phyloP scores from a whole-genome alignment of 306 rosid species.

The Lathyrus aphaca region DNA sequence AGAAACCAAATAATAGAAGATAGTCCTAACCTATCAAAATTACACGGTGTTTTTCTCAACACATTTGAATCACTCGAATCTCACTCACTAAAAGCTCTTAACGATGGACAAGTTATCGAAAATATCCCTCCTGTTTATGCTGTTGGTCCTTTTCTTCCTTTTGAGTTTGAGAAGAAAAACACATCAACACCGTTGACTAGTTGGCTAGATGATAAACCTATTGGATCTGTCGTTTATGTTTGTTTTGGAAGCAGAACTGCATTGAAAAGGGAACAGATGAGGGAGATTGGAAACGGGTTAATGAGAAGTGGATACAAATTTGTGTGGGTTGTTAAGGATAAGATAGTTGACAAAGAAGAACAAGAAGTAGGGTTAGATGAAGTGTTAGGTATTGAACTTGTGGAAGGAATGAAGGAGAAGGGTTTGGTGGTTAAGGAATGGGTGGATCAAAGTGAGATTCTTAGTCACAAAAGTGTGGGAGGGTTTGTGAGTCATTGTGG shows the following conservation, averaged over 20 bases:
- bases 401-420: not conserved
- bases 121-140: slow-evolving; percentile 48
- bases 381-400: not conserved
- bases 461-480: slow-evolving; percentile 4
- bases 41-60: slow-evolving; percentile 56
- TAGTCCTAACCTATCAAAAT: slow-evolving; percentile 35
- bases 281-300: slow-evolving; percentile 58
- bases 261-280: slow-evolving; percentile 48
- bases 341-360: slow-evolving; percentile 55
- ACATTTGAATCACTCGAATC: slow-evolving; percentile 49
- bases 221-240: slow-evolving; percentile 55
- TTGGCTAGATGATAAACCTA: slow-evolving; percentile 54
- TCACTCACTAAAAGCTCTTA: slow-evolving; percentile 37
- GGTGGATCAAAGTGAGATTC: slow-evolving; percentile 21
- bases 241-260: slow-evolving; percentile 62
- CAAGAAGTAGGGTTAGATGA: slow-evolving; percentile 24
- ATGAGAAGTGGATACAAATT: slow-evolving; percentile 50
- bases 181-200: not conserved
- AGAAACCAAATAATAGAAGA: slow-evolving; percentile 33
- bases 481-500: slow-evolving; percentile 29
- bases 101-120: slow-evolving; percentile 30
- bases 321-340: slow-evolving; percentile 65
- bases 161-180: slow-evolving; percentile 50
- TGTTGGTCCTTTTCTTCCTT: slow-evolving; percentile 56
- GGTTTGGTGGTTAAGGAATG: slow-evolving; percentile 20